Conservation (phyloP, 495 filamentous ascomycete genomes). For the Aspergillus diversus region DNA sequence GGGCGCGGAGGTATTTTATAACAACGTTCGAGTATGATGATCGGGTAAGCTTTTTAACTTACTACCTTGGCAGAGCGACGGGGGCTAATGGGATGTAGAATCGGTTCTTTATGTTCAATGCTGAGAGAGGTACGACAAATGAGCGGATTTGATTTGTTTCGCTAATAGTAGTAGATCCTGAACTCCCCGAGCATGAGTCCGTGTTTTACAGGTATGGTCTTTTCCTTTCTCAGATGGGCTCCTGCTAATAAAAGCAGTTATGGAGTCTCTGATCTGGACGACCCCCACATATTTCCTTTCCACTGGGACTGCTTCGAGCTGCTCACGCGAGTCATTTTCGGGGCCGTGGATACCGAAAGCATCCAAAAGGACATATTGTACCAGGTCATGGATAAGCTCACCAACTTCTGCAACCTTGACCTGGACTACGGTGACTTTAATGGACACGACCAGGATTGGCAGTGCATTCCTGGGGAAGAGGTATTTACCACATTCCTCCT, state of each 20-base stretch:
- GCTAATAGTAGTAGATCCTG: neutral
- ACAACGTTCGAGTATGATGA: neutral
- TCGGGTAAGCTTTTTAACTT: neutral
- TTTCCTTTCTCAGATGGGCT: neutral
- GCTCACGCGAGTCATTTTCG: neutral
- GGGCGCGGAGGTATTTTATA: constrained; percentile 1
- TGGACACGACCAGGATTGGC: constrained; percentile 1
- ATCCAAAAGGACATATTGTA: neutral
- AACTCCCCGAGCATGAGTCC: neutral
- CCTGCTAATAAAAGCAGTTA: neutral
- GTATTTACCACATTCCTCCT: neutral
- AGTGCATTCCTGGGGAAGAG: constrained; percentile 9
- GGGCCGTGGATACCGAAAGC: neutral
- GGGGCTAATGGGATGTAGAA: neutral
- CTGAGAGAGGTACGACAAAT: neutral
- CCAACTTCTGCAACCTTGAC: neutral
- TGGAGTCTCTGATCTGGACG: neutral
- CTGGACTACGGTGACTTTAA: neutral
- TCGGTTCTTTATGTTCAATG: neutral
- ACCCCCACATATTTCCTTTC: neutral
- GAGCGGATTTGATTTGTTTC: neutral
- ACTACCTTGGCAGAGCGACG: neutral
- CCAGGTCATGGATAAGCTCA: neutral
- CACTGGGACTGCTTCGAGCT: constrained; percentile 3
- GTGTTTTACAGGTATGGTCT: neutral